Evolutionary conservation across 1,284 basidiomycete species (phyloP).

Genomic region (Malassezia vespertilionis): DNA sequence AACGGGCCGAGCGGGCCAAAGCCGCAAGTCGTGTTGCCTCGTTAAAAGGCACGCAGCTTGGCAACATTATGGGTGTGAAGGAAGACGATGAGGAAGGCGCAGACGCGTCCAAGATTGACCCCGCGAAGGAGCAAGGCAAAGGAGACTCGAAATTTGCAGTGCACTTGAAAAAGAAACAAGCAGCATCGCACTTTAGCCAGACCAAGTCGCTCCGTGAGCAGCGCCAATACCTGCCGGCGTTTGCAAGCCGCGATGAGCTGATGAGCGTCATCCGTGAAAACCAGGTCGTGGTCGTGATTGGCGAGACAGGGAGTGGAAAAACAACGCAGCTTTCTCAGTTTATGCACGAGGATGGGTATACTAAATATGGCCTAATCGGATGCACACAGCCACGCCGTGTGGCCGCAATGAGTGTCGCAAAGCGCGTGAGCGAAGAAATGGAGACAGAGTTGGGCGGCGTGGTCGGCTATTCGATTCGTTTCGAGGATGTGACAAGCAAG

Average conservation of each 20-base stretch:
- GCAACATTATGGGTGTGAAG: constrained; percentile 94
- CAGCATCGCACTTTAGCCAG: constrained; percentile 60
- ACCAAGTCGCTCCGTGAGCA: constrained; percentile 82
- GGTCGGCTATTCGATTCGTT: constrained; percentile 93
- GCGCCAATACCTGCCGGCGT: constrained; percentile 90
- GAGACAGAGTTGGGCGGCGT: constrained; percentile 66
- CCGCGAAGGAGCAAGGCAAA: constrained; percentile 62
- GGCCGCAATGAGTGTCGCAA: constrained; percentile 96
- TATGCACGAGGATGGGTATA: constrained; percentile 90
- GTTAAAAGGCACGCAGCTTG: constrained; percentile 79
- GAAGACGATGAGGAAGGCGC: constrained; percentile 62
- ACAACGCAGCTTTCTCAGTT: constrained; percentile 86
- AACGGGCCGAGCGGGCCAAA: constrained; percentile 69
- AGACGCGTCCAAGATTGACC: constrained; percentile 7
- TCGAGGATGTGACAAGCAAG: constrained; percentile 85
- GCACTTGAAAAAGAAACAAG: constrained; percentile 55
- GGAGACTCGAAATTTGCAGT: constrained; percentile 91
- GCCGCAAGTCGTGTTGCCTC: constrained; percentile 82
- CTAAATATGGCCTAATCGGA: constrained; percentile 72
- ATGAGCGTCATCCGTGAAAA: constrained; percentile 84
- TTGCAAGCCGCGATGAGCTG: constrained; percentile 89
- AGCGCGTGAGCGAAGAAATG: constrained; percentile 91
- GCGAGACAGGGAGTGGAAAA: constrained; percentile 90
- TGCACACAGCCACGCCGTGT: constrained; percentile 96
- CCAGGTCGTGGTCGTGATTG: constrained; percentile 83